Conservation (phyloP, 805 yeast genomes). For the Ascoidea tarda region DNA sequence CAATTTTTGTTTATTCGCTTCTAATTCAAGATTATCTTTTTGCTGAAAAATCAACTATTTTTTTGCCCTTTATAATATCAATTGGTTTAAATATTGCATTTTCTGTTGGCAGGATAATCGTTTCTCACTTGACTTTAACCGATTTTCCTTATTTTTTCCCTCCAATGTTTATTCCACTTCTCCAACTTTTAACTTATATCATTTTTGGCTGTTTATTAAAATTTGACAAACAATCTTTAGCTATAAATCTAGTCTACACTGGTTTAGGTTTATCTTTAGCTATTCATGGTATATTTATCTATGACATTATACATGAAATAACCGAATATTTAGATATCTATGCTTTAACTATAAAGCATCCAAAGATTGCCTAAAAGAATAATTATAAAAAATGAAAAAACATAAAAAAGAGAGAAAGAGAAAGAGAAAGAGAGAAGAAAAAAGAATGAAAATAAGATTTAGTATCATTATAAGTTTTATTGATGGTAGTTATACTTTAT, state of each 20-base stretch:
- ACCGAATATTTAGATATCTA: conserved; percentile 73
- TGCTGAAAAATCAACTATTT: conserved; percentile 13
- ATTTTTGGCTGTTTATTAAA: conserved; percentile 15
- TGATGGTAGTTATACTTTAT: too few species aligned
- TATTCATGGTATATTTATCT: conserved; percentile 56
- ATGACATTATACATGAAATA: conserved; percentile 68
- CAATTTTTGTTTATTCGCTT: conserved; percentile 32
- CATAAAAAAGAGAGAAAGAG: too few species aligned
- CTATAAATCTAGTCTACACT: conserved; percentile 42
- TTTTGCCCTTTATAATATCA: conserved; percentile 49
- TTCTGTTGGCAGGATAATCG: conserved; percentile 80
- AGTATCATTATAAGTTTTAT: too few species aligned
- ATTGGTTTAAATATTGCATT: conserved; percentile 71
- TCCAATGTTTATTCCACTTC: conserved; percentile 51
- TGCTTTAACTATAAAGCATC: conserved; percentile 74
- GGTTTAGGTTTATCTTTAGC: conserved; percentile 59
- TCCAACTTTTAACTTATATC: conserved; percentile 24
- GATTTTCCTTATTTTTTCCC: conserved; percentile 60
- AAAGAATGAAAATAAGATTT: too few species aligned
- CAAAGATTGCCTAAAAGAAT: conserved; percentile 26
- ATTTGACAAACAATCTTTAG: conserved; percentile 25
- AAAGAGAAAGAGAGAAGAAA: too few species aligned
- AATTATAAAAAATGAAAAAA: not conserved
- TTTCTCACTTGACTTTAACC: conserved; percentile 74
- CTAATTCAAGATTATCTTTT: conserved; percentile 33